These are phyloP conservation scores for Echium plantagineum DNA, from an alignment of 257 asterid species.

Conservation along the genomic window DNA sequence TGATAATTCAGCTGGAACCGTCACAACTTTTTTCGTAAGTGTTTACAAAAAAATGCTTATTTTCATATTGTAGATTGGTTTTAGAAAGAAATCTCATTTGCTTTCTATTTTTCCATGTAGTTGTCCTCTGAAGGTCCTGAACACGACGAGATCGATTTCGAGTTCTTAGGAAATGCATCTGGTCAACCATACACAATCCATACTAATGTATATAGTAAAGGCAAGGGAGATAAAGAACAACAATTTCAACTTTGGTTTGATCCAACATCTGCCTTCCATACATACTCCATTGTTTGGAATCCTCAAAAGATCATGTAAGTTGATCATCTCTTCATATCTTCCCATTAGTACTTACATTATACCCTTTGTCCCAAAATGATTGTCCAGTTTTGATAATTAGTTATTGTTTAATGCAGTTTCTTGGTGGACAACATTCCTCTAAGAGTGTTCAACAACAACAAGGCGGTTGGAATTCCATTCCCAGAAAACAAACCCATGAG, in stretches of 20 bases:
- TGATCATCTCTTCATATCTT: neutral
- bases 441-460: constrained; percentile 48
- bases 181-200: constrained; percentile 53
- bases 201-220: constrained; percentile 36
- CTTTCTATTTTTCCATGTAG: constrained; percentile 7
- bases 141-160: constrained; percentile 62
- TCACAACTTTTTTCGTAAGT: constrained; percentile 55
- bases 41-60: too few species aligned
- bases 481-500: constrained; percentile 48
- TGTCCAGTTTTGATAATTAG: neutral
- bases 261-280: constrained; percentile 45
- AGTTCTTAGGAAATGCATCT: constrained; percentile 45
- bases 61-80: neutral
- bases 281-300: constrained; percentile 56
- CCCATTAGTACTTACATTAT: too few species aligned
- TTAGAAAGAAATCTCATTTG: neutral
- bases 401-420: constrained; percentile 18
- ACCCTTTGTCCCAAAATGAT: neutral
- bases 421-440: constrained; percentile 51
- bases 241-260: constrained; percentile 66
- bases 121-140: constrained; percentile 32
- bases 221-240: constrained; percentile 43
- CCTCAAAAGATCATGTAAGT: constrained; percentile 38
- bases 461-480: constrained; percentile 28
- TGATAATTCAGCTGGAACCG: constrained; percentile 63